Evolutionary conservation across 2,329 filamentous ascomycete species (phyloP), one percentile per base, ranked within the genome.

Genomic region (Dothideomycetidae sp.): DNA sequence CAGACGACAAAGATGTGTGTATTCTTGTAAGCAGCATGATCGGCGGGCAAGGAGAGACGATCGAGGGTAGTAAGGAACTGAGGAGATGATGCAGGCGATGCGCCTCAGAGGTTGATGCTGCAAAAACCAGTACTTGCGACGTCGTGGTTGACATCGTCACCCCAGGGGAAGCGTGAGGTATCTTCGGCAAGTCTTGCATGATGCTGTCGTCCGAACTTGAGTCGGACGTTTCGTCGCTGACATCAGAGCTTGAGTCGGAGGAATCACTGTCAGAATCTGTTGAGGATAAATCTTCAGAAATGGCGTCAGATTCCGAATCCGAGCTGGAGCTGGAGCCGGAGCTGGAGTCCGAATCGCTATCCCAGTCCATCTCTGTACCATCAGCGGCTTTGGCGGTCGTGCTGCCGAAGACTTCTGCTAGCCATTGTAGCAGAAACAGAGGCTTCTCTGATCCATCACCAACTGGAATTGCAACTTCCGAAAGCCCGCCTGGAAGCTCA

Each of bases 41-140:
- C 2, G 50, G 50, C 7, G 47, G 48, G 31, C 53, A 50, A 10
- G 33, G 46, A 3, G 41, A 26, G 9, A 45, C 36, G 48, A 50
- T 53, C 1, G 40, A 30, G 11, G 55, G 56, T 23, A 50, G 44
- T n/a, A 59, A 47, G 10, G 37, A 23, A 18, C 44, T 44, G 9
- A 96, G 66, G 0, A 96, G 73, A 13, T 83, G 79, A 1, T 81
- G 76, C n/a, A 96, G 70, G 41, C 90, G 80, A n/a, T 81, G 70
- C 1, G 88, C 83, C 12, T 78, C 75, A 55, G 93, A 85, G 53
- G 88, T 93, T 40, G 82, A 92, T 49, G 84, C 84, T 32, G 85
- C 86, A 55, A 96, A 96, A 46, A 96, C 75, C 23, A 96, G 68
- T 9, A 38, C 15, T 29, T 31, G 18, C 4, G 48, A 33, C 3